Evolutionary conservation across 2,329 filamentous ascomycete genomes (phyloP).

Genomic region (Trichoderma sp.): DNA sequence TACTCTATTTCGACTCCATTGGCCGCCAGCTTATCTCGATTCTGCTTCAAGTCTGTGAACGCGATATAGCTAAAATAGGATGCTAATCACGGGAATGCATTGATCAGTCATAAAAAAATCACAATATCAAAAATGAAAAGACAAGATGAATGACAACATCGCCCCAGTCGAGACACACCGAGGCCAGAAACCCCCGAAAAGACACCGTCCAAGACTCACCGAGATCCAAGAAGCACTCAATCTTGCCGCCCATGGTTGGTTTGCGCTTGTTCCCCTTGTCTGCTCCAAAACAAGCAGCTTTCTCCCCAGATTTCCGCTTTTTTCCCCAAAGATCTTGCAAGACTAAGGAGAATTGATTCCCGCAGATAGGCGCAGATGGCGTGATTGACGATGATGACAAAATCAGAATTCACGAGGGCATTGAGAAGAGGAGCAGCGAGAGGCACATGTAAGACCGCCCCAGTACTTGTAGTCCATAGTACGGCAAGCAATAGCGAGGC

Average conservation of each 20-base stretch:
- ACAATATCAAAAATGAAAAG: not conserved
- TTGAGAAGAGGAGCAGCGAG: not conserved
- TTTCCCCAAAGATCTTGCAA: not conserved
- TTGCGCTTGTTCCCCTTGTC: not conserved
- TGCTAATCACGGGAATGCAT: conserved; percentile 44
- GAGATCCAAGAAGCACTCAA: conserved; percentile 68
- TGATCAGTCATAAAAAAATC: not conserved
- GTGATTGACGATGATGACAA: conserved; percentile 9
- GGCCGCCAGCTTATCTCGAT: conserved; percentile 54
- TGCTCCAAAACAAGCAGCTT: not conserved
- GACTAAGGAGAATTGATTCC: not conserved
- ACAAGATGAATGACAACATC: not conserved
- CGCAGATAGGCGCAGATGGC: not conserved
- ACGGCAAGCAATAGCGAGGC: not conserved
- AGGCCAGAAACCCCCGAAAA: not conserved
- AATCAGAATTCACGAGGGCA: not conserved
- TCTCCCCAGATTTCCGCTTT: not conserved
- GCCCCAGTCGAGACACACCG: not conserved
- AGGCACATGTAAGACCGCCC: not conserved
- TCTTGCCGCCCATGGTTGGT: conserved; percentile 55
- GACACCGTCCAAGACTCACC: conserved; percentile 42
- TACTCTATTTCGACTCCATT: conserved; percentile 68
- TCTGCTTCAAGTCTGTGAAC: conserved; percentile 59
- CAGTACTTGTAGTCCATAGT: not conserved
- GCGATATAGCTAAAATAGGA: conserved; percentile 63